A percentile compares a stretch with the other conserved stretches of the same genome.
Evolutionary conservation across 768 basidiomycete genomes (phyloP).

Genomic region (Filobasidium wieringae): DNA sequence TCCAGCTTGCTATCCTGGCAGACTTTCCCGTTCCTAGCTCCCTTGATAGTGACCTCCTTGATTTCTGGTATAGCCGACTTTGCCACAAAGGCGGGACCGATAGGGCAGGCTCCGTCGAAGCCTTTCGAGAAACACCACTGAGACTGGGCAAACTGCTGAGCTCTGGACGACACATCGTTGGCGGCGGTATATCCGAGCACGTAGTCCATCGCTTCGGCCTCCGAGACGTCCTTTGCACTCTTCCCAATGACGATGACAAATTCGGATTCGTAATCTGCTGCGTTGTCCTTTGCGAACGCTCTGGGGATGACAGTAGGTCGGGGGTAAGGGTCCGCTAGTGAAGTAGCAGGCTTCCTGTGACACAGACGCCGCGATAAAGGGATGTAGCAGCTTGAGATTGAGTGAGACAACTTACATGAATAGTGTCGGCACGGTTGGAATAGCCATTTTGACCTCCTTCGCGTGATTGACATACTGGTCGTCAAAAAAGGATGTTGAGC

Average conservation of each 20-base stretch:
- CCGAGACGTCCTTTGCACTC: slow-evolving; percentile 63
- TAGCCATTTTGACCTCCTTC: slow-evolving; percentile 27
- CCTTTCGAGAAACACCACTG: slow-evolving; percentile 85
- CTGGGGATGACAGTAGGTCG: slow-evolving; percentile 26
- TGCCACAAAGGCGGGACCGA: slow-evolving; percentile 71
- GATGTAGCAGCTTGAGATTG: not conserved
- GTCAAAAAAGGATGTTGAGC: not conserved
- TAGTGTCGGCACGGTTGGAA: slow-evolving; percentile 32
- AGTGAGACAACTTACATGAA: slow-evolving; percentile 23
- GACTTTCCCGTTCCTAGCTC: slow-evolving; percentile 53
- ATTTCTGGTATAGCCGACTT: slow-evolving; percentile 54
- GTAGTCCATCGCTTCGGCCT: slow-evolving; percentile 70
- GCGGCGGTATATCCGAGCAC: slow-evolving; percentile 45
- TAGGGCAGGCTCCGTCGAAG: slow-evolving; percentile 59
- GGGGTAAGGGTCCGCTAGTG: slow-evolving; percentile 33
- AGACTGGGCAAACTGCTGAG: slow-evolving; percentile 63
- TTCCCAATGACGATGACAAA: slow-evolving; percentile 64
- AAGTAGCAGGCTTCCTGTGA: slow-evolving; percentile 30
- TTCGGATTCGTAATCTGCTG: slow-evolving; percentile 38
- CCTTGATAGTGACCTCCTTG: slow-evolving; percentile 52
- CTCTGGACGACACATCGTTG: slow-evolving; percentile 60
- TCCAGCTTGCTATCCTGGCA: slow-evolving; percentile 69
- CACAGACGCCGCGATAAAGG: not conserved
- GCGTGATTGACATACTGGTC: slow-evolving; percentile 35
- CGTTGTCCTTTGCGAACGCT: slow-evolving; percentile 18